Conservation (phyloP, 164 flowering plant species). For the Vitis labrusca region DNA sequence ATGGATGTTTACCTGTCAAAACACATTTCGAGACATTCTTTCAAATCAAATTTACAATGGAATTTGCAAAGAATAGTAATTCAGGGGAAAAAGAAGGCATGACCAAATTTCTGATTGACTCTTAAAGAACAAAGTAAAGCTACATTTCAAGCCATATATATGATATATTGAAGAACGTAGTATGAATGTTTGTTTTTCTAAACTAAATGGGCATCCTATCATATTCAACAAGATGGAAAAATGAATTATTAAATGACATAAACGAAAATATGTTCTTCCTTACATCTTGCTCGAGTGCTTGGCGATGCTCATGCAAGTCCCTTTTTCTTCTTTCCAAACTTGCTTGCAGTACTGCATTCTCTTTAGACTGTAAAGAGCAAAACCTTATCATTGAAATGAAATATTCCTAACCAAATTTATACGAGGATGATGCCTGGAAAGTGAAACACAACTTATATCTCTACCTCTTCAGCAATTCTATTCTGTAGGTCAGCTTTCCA, state of each 20-base stretch:
- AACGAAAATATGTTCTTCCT: background rate
- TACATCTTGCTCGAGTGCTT: conserved; percentile 89
- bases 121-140: too few species aligned
- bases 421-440: background rate
- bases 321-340: conserved; percentile 61
- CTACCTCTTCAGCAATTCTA: conserved; percentile 73
- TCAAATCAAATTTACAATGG: too few species aligned
- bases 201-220: background rate
- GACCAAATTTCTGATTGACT: too few species aligned
- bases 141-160: too few species aligned
- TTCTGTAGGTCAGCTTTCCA: conserved; percentile 55
- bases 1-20: background rate
- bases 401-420: background rate
- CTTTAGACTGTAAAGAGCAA: conserved; percentile 46
- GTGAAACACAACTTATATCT: background rate
- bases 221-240: conserved; percentile 1
- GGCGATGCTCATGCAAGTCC: conserved; percentile 67
- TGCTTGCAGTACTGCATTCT: conserved; percentile 53
- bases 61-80: too few species aligned
- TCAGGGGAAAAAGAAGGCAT: too few species aligned
- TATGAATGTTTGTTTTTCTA: too few species aligned
- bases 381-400: background rate
- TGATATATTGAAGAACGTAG: too few species aligned
- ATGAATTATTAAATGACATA: too few species aligned
- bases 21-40: too few species aligned